Base-by-base conservation (phyloP, 768 basidiomycete genomes). In the Calvatia gigantea region DNA sequence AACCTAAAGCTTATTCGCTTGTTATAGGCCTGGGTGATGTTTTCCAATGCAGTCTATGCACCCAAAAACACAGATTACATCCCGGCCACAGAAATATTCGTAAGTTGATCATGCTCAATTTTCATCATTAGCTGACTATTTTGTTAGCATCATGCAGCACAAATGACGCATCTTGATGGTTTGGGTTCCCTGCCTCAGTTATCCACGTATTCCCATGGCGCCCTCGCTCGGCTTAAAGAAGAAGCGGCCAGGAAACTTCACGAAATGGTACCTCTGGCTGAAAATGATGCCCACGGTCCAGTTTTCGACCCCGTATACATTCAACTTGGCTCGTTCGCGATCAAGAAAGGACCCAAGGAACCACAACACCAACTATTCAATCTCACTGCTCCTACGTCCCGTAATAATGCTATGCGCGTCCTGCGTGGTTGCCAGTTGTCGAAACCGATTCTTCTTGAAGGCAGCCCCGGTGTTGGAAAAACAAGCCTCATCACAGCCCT, bases 401-500 rank as follows among this genome's bases (percentile, higher is more conserved):
- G 78, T 38, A 80, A 86, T 57, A 99, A 99, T 68, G 87, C 89
- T 17, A 82, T 90, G 78, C 87, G 96, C 19, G 83, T 98, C 11
- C 73, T 92, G 29, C 82, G 97, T 53, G 97, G 94, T 2, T 91
- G 88, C 58, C 97, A 98, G 68, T 75, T 98, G 3, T 64, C 73
- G 2, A 98, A 98, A 68, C 94, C 97, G 0, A 91, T 99, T 56
- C 78, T 99, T 11, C 78, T 99, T 7, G 97, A 99, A 67, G 97
- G 97, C 1, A 98, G 94, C 69, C 97, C 97, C 9, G 97, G 97
- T 0, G 97, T 98, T 12, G 97, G 97, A 2, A 99, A 99, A 72
- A 98, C 97, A 2, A 97, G 92, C 66, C 79, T 99, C 3, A 75
- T 98, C 47, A 79, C 86, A 15, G 96, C 97, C 7, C 75, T 99